Base-by-base conservation (phyloP, 305 asterid species). In the Fraxinus velutina region DNA sequence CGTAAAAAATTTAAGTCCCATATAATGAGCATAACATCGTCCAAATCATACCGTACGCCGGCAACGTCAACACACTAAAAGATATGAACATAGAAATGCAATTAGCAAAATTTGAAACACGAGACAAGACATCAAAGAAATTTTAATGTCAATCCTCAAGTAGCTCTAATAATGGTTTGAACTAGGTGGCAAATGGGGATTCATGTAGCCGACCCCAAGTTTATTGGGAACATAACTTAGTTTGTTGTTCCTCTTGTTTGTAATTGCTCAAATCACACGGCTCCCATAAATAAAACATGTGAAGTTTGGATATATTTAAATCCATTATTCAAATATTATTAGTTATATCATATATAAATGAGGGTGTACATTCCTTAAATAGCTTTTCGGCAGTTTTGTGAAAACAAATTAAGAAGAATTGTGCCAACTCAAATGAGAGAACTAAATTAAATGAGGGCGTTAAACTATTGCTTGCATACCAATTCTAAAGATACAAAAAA, bases 61-160 rank as follows among this genome's bases (percentile, higher is more conserved):
- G 71, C 30, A 87, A 27, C 76, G 75, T 57, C 82, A 76, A 77
- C 5, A 83, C 12, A 81, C 75, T 29, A 74, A 15, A 64, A 70
- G 22, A 77, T 55, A 57, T 77, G 76, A 71, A 50, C 22, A 68
- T 32, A 24, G 64, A 73, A 75, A 8, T 15, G 33, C 29, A 44
- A 47, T 32, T 30, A 80, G 76, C 42, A 78, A 81, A 8, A 29
- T 29, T 29, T n/a, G 24, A 70, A 70, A 30, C 42, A 70, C 5
- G 6, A 70, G 42, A 29, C 24, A 70, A 13, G 42, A 32, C 42
- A 12, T 70, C 24, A 32, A 1, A 70, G 36, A 66, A 24, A 27
- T 66, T 66, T 66, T 66, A 66, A 66, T 27, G 75, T 5, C 42
- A 30, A 70, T 70, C 42, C 42, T 70, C 39, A 70, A 10, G 24